Percentiles rank a stretch among this genome's conserved stretches.
Conservation (phyloP, 306 rosid species). For the Lathyrus oleraceus region DNA sequence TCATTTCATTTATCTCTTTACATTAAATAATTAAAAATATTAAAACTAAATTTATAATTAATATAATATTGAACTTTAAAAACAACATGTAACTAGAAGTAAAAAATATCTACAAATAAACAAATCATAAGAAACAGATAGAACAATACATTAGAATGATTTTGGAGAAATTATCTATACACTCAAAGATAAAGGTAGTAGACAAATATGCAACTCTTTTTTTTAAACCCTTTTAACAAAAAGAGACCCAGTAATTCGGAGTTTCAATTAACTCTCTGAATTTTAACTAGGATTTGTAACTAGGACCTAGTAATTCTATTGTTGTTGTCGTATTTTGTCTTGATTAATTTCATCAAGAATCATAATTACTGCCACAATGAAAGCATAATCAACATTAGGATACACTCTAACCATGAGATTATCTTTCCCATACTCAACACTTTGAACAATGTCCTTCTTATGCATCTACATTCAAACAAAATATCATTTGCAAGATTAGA, state of each 20-base stretch:
- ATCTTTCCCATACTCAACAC: background rate
- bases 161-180: background rate
- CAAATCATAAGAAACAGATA: too few relatives aligned
- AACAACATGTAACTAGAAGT: too few relatives aligned
- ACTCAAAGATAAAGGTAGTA: background rate
- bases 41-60: too few relatives aligned
- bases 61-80: too few relatives aligned
- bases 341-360: slow-evolving; percentile 23
- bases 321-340: background rate
- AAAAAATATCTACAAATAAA: too few relatives aligned
- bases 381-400: slow-evolving; percentile 21
- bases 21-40: too few relatives aligned
- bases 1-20: too few relatives aligned
- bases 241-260: too few relatives aligned
- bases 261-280: too few relatives aligned
- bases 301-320: background rate
- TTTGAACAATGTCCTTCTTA: background rate
- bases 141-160: background rate
- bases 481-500: slow-evolving; percentile 4
- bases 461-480: slow-evolving; percentile 21
- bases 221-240: too few relatives aligned
- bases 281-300: too few relatives aligned
- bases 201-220: background rate
- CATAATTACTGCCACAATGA: slow-evolving; percentile 1
- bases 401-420: background rate